Base-by-base conservation (phyloP, 73 alveolate genomes). In the Paramecium tetraurelia region DNA sequence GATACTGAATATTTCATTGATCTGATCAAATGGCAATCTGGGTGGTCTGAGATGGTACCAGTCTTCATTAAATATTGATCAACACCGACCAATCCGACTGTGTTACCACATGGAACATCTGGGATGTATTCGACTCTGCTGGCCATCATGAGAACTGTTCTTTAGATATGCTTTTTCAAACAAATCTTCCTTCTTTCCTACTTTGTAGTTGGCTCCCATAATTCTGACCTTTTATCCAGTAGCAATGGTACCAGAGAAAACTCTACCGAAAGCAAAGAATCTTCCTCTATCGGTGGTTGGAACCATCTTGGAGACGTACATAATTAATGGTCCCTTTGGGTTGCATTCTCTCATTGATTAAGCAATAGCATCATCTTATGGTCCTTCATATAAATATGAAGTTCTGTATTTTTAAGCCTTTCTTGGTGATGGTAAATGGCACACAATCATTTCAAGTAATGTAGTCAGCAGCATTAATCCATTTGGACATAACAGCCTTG, bases 261-360 rank as follows among this genome's bases (percentile, higher is more conserved):
- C 99, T 92, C 99, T 95, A 75, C 99, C 99, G 96, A 98, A 98
- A 92, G 99, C 99, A 92, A 96, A 97, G 98, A 98, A 98, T 94
- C 99, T 94, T 33, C 99, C 99, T 95, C 97, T 96, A 93, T 98
- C 99, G 58, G 95, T 63, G 87, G 99, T 96, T 53, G 99, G 99
- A 31, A 98, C 99, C 99, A 98, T 98, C 97, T 98, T 98, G 35
- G 99, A 98, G 93, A 98, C 97, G 96, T 98, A 98, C 98, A 98
- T 94, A 99, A 98, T 96, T 83, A 98, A 97, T 36, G 99, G 99
- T 11, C 99, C 99, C 86, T 97, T 92, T 21, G 99, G 99, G 93
- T 98, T 99, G 96, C 99, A 98, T 89, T 85, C 92, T 92, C 94
- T 96, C 96, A 97, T 97, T 85, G 99, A 98, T 76, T 93, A 84